Conservation (phyloP, 2,329 filamentous ascomycete species). For the Ophiocordyceps camponoti-leonardi region DNA sequence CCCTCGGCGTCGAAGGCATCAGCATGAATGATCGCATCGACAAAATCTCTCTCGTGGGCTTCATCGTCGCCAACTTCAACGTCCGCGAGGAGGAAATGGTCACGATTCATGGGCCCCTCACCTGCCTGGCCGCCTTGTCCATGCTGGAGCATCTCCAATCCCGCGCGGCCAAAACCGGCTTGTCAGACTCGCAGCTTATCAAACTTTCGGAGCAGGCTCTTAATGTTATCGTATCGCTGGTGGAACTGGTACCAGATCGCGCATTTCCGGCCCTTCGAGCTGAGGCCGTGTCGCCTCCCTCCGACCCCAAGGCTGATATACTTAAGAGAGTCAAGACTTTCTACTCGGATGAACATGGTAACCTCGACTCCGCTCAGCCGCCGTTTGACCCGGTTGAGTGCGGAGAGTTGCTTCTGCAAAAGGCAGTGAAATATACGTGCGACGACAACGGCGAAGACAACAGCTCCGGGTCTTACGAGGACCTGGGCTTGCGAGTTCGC, state of each 20-base stretch:
- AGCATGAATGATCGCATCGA: conserved; percentile 31
- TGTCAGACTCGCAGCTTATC: conserved; percentile 15
- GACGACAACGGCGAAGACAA: conserved; percentile 28
- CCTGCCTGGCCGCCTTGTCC: conserved; percentile 38
- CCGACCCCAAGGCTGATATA: conserved; percentile 26
- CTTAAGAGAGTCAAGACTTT: conserved; percentile 46
- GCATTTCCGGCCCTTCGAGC: conserved; percentile 27
- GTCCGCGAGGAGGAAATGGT: conserved; percentile 94
- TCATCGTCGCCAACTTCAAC: conserved; percentile 80
- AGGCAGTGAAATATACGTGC: conserved; percentile 35
- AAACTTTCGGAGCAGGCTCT: conserved; percentile 17
- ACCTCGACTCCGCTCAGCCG: conserved; percentile 40
- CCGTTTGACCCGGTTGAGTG: conserved; percentile 40
- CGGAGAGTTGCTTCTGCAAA: conserved; percentile 46
- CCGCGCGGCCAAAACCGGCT: conserved; percentile 10
- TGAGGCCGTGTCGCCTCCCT: conserved; percentile 1
- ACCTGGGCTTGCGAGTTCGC: conserved; percentile 39
- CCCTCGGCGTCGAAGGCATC: conserved; percentile 30
- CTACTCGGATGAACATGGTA: conserved; percentile 54
- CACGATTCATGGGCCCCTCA: conserved; percentile 63
- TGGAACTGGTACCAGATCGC: conserved; percentile 47
- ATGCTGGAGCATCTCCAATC: conserved; percentile 40
- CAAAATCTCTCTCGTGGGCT: conserved; percentile 58
- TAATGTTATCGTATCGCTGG: conserved; percentile 35
- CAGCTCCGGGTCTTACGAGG: conserved; percentile 20